Percentiles rank a stretch among this genome's conserved stretches.
These are phyloP conservation scores for Ballota nigra DNA, from an alignment of 257 asterid species.

Conservation along the genomic window DNA sequence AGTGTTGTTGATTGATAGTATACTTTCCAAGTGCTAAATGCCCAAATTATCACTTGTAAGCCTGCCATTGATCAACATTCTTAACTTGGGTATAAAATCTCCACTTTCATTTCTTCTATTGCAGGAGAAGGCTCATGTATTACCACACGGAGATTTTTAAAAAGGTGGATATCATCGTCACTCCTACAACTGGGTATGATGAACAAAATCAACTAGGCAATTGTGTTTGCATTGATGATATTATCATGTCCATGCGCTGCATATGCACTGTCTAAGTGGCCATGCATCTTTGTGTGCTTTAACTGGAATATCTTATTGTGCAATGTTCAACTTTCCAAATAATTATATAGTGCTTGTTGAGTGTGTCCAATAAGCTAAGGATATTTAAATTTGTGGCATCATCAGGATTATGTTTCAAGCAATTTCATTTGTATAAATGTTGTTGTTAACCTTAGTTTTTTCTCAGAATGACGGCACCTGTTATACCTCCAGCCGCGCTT, in stretches of 20 bases:
- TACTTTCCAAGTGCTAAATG: neutral
- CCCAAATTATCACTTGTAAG: neutral
- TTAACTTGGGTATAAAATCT: neutral
- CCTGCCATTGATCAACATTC: conserved; percentile 3
- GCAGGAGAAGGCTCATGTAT: conserved; percentile 92
- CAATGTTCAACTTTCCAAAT: neutral
- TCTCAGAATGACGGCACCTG: conserved; percentile 92
- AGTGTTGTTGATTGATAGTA: neutral
- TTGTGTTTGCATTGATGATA: neutral
- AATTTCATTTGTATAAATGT: conserved; percentile 6
- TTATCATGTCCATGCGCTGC: conserved; percentile 4
- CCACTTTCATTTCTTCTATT: conserved; percentile 17
- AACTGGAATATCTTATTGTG: neutral
- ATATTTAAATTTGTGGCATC: conserved; percentile 1
- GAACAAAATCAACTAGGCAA: neutral
- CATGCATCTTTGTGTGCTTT: conserved; percentile 3
- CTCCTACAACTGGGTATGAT: conserved; percentile 95
- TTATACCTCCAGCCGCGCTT: conserved; percentile 83
- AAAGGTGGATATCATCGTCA: conserved; percentile 84
- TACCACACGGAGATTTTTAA: conserved; percentile 74
- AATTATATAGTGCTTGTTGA: neutral
- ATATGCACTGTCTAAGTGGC: neutral
- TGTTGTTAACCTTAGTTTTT: conserved; percentile 11
- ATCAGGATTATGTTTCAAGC: neutral
- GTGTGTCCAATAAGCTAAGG: neutral